These are phyloP conservation scores for Solanum chaucha DNA, from an alignment of 257 asterid species.

Conservation along the genomic window DNA sequence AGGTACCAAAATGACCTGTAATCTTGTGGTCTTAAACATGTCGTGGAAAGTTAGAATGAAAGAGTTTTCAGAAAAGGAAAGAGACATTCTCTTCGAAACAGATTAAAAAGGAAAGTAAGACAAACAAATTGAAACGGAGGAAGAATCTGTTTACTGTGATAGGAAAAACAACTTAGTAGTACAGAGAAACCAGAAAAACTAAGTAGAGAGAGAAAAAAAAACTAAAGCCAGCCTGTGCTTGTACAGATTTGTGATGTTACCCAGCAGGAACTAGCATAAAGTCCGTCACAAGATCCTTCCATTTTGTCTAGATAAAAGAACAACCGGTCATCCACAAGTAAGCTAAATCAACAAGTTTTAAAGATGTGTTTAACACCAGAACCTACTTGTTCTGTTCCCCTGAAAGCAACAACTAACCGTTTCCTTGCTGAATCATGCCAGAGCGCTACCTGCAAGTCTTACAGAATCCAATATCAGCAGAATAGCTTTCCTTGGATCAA, in stretches of 20 bases:
- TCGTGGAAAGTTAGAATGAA: too few relatives aligned
- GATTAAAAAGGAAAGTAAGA: too few relatives aligned
- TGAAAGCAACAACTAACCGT: constrained; percentile 89
- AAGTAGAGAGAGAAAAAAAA: not conserved
- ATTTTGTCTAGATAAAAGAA: constrained; percentile 50
- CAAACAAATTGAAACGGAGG: too few relatives aligned
- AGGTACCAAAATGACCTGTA: too few relatives aligned
- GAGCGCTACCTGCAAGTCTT: constrained; percentile 64
- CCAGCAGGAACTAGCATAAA: constrained; percentile 91
- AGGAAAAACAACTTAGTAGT: not conserved
- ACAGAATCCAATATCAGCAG: constrained; percentile 10
- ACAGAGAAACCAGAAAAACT: not conserved
- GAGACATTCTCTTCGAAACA: too few relatives aligned
- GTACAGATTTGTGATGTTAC: constrained; percentile 22
- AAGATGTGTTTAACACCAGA: not conserved
- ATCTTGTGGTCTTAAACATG: too few relatives aligned
- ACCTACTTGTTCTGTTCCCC: constrained; percentile 99
- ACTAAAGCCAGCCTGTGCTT: not conserved
- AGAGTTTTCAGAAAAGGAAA: too few relatives aligned
- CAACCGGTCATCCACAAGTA: constrained; percentile 7
- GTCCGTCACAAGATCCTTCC: constrained; percentile 93
- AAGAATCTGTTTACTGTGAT: not conserved
- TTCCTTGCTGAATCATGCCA: constrained; percentile 76
- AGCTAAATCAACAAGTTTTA: not conserved
- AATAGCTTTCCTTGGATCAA: not conserved